Conservation (phyloP, 73 alveolate species). For the Blepharisma stoltei region DNA sequence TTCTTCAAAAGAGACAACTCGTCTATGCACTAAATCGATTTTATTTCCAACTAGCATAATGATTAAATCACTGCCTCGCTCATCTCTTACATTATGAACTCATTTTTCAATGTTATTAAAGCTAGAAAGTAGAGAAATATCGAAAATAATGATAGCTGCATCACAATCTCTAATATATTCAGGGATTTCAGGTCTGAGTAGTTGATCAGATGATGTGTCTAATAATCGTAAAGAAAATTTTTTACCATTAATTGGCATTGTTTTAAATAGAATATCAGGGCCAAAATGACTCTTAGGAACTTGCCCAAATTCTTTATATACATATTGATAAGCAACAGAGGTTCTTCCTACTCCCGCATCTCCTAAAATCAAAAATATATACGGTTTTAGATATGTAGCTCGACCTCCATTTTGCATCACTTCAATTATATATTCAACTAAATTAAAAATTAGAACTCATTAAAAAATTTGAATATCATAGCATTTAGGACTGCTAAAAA, state of each 20-base stretch:
- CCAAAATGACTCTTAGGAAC: constrained; percentile 93
- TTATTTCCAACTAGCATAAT: constrained; percentile 90
- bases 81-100: constrained; percentile 77
- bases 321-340: constrained; percentile 36
- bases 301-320: constrained; percentile 62
- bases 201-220: constrained; percentile 63
- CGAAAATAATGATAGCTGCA: constrained; percentile 46
- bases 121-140: constrained; percentile 60
- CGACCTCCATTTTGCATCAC: too few relatives aligned
- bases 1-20: constrained; percentile 72
- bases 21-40: constrained; percentile 68
- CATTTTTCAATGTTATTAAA: constrained; percentile 71
- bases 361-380: constrained; percentile 2
- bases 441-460: too few relatives aligned
- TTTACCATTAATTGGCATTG: constrained; percentile 84
- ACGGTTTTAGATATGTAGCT: background rate
- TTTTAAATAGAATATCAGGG: constrained; percentile 96
- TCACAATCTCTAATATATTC: constrained; percentile 57
- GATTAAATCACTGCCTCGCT: constrained; percentile 85
- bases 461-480: too few relatives aligned
- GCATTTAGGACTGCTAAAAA: too few relatives aligned
- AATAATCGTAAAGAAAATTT: constrained; percentile 71
- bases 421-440: too few relatives aligned
- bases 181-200: constrained; percentile 54
- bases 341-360: constrained; percentile 14